Conservation (phyloP, 2,329 filamentous ascomycete species). For the Beauveria sp. region DNA sequence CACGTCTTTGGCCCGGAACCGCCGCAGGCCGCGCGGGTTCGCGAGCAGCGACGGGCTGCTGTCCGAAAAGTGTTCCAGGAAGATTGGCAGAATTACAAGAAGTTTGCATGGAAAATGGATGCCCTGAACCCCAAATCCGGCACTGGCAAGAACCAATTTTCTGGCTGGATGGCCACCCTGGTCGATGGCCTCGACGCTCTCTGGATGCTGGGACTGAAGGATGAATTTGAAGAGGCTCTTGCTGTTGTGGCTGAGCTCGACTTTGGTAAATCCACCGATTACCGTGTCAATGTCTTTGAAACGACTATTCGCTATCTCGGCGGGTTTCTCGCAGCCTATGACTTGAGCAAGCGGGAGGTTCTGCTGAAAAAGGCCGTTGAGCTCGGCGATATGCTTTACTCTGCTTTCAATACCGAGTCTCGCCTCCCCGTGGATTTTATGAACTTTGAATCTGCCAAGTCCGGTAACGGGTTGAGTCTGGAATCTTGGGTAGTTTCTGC, state of each 20-base stretch:
- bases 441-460: slow-evolving; percentile 33
- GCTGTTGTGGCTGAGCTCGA: slow-evolving; percentile 50
- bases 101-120: slow-evolving; percentile 56
- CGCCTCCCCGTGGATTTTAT: slow-evolving; percentile 52
- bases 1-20: slow-evolving; percentile 24
- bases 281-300: slow-evolving; percentile 58
- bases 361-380: slow-evolving; percentile 55
- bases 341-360: slow-evolving; percentile 49
- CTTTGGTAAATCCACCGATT: slow-evolving; percentile 43
- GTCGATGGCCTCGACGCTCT: slow-evolving; percentile 64
- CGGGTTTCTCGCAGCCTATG: slow-evolving; percentile 61
- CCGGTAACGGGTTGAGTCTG: slow-evolving; percentile 24
- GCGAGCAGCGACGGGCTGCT: slow-evolving; percentile 23
- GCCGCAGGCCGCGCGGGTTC: slow-evolving; percentile 15
- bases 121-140: slow-evolving; percentile 53
- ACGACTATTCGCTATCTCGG: slow-evolving; percentile 66
- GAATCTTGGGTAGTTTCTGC: slow-evolving; percentile 35
- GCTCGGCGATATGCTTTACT: slow-evolving; percentile 56
- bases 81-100: slow-evolving; percentile 52
- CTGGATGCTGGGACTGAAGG: slow-evolving; percentile 62
- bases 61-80: slow-evolving; percentile 27
- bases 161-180: slow-evolving; percentile 60
- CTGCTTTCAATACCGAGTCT: slow-evolving; percentile 60
- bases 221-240: slow-evolving; percentile 59
- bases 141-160: slow-evolving; percentile 47